Evolutionary conservation across 1,284 basidiomycete species (phyloP).

Genomic region (Leccinum angustisporum): DNA sequence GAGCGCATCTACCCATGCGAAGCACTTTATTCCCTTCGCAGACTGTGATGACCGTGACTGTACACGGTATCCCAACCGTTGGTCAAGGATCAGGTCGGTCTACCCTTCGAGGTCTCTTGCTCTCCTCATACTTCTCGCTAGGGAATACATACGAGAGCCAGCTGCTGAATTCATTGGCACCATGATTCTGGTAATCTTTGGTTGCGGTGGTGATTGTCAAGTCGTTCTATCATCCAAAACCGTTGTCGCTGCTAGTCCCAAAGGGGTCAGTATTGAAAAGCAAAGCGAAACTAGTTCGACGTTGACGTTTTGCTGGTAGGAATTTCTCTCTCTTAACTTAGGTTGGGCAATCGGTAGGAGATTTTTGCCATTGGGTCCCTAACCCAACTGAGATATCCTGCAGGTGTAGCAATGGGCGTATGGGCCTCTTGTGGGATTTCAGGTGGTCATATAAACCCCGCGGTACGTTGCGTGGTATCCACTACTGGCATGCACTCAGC

Average conservation of each 20-base stretch:
- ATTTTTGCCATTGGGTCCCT: constrained; percentile 1
- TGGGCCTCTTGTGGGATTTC: constrained; percentile 68
- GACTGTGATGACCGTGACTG: constrained; percentile 32
- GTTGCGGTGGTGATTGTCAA: constrained; percentile 64
- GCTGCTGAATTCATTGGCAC: constrained; percentile 70
- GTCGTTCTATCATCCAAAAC: constrained; percentile 54
- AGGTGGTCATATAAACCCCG: constrained; percentile 79
- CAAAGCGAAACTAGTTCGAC: background rate
- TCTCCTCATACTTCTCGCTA: constrained; percentile 17
- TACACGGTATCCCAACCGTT: constrained; percentile 47
- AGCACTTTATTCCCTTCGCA: constrained; percentile 19
- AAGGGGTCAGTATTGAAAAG: constrained; percentile 52
- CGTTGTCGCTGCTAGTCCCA: constrained; percentile 50
- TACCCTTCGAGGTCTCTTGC: background rate
- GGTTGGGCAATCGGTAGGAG: constrained; percentile 65
- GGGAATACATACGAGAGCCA: constrained; percentile 54
- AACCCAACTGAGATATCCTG: constrained; percentile 2
- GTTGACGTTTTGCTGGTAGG: constrained; percentile 37
- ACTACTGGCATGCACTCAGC: constrained; percentile 12
- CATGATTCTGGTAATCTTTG: constrained; percentile 66
- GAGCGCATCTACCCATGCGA: constrained; percentile 8
- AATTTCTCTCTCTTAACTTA: constrained; percentile 57
- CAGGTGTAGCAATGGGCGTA: constrained; percentile 59
- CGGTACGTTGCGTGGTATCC: constrained; percentile 40
- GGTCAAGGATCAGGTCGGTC: constrained; percentile 56